Conservation (phyloP, 495 filamentous ascomycete genomes). For the Penicillium silybi region DNA sequence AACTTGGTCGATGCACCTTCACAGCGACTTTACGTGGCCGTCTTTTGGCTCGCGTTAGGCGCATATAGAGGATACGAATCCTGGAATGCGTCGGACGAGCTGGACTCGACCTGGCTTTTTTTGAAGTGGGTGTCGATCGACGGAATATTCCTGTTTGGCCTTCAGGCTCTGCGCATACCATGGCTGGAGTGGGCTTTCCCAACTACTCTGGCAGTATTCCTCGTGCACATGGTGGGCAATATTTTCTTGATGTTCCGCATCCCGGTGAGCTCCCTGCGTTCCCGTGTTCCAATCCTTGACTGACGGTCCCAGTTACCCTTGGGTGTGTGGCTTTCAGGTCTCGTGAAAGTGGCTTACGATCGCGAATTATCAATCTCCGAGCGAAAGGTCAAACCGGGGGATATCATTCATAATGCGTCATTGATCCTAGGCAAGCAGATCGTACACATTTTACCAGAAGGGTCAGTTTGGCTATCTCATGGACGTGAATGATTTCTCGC, state of each 20-base stretch:
- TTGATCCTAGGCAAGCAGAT: slow-evolving; percentile 93
- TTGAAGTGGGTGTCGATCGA: slow-evolving; percentile 90
- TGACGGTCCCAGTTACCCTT: slow-evolving; percentile 55
- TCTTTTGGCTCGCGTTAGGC: slow-evolving; percentile 66
- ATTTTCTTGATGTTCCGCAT: slow-evolving; percentile 90
- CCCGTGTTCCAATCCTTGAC: not conserved
- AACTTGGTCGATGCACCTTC: slow-evolving; percentile 77
- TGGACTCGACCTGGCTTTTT: slow-evolving; percentile 80
- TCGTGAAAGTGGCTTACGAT: slow-evolving; percentile 77
- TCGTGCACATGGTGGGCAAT: slow-evolving; percentile 67
- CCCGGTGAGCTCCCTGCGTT: slow-evolving; percentile 50
- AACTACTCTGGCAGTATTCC: slow-evolving; percentile 61
- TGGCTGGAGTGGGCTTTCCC: slow-evolving; percentile 87
- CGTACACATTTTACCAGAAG: slow-evolving; percentile 94
- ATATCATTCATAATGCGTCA: slow-evolving; percentile 83
- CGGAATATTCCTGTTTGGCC: slow-evolving; percentile 73
- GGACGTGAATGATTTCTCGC: not conserved
- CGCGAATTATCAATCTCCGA: slow-evolving; percentile 88
- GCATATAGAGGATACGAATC: slow-evolving; percentile 86
- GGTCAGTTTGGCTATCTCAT: slow-evolving; percentile 49
- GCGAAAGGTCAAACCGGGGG: slow-evolving; percentile 77
- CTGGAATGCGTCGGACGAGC: slow-evolving; percentile 67
- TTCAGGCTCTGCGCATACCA: slow-evolving; percentile 83
- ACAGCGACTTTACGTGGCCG: slow-evolving; percentile 81
- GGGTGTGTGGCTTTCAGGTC: slow-evolving; percentile 59